Evolutionary conservation across 371 early-diverging fungal genomes (phyloP), one percentile per base, ranked within the genome.

Genomic region (Circinella minor): DNA sequence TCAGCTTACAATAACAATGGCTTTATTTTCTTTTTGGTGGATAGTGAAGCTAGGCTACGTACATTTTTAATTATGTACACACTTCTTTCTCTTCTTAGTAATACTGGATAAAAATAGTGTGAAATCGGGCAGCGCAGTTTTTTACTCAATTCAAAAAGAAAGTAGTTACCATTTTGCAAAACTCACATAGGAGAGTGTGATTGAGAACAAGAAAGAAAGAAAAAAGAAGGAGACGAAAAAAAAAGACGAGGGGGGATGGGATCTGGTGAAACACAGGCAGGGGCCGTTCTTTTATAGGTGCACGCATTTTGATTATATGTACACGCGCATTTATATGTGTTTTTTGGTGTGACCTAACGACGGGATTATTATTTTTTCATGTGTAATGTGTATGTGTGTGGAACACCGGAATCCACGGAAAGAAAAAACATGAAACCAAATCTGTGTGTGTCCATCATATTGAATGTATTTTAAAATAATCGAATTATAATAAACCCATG

Each of bases 391-490:
- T n/a, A 11, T 14, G 27, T 9, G 36, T 57, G 57, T 57, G 55
- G 55, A 55, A 55, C 55, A 57, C 57, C 57, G 57, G 57, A 57
- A 57, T 4, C 7, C 20, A 57, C 57, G 57, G 57, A 57, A 57
- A 57, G 43, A 3, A 43, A 39, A 43, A 43, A 43, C 36, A 10
- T 57, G 57, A 57, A 57, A 57, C 57, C 57, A 55, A 55, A 27
- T 57, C 34, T 8, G 9, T 34, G 14, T 57, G 57, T 7, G 7
- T 57, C 27, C n/a, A 10, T 34, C 4, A 10, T 11, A 8, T 51
- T 14, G 8, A n/a, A 5, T 51, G 51, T n/a, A 13, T 1, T 51
- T 51, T 51, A 6, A 5, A 27, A 27, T 27, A 27, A 27, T 27
- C 27, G 27, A 27, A 27, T 27, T 27, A 27, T 1, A 27, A 27